Conservation (phyloP, 306 rosid species). For the Quillaja saponaria region DNA sequence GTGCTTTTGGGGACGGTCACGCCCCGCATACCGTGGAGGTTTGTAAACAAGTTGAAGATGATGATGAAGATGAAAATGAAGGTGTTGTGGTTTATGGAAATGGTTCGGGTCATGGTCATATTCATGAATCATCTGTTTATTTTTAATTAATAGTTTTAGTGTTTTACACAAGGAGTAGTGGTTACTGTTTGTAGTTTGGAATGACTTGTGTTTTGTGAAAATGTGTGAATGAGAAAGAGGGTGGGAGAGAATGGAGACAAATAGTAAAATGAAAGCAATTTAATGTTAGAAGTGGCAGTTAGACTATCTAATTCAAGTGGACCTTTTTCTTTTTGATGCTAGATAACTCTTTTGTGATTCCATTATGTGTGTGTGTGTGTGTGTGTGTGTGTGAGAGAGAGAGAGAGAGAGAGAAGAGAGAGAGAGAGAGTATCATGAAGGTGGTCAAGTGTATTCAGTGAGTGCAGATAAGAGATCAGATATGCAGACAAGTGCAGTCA, state of each 20-base stretch:
- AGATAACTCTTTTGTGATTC: constrained; percentile 22
- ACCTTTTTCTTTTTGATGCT: constrained; percentile 30
- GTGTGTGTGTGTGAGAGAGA: no score
- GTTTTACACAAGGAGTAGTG: not conserved
- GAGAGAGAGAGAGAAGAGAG: no score
- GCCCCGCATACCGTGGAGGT: constrained; percentile 65
- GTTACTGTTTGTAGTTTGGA: constrained; percentile 15
- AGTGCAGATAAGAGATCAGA: constrained; percentile 60
- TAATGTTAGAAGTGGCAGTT: constrained; percentile 57
- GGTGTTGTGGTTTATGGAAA: constrained; percentile 19
- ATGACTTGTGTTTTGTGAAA: constrained; percentile 25
- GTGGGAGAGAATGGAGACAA: constrained; percentile 65
- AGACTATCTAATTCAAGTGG: constrained; percentile 43
- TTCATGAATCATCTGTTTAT: constrained; percentile 30
- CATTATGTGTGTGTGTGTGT: no score
- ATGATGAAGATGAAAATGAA: constrained; percentile 26
- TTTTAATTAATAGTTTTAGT: constrained; percentile 7
- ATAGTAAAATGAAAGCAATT: constrained; percentile 63
- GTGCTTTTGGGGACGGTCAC: constrained; percentile 83
- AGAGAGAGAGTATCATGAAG: constrained; percentile 27
- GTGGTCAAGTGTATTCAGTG: constrained; percentile 70
- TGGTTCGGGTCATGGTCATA: not conserved
- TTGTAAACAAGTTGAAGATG: constrained; percentile 41
- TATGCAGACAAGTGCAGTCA: constrained; percentile 71
- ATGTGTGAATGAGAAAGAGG: constrained; percentile 33